Percentiles rank a stretch among this genome's conserved stretches.
Evolutionary conservation across 2,329 filamentous ascomycete genomes (phyloP).

Genomic region (Whalleya microplaca): DNA sequence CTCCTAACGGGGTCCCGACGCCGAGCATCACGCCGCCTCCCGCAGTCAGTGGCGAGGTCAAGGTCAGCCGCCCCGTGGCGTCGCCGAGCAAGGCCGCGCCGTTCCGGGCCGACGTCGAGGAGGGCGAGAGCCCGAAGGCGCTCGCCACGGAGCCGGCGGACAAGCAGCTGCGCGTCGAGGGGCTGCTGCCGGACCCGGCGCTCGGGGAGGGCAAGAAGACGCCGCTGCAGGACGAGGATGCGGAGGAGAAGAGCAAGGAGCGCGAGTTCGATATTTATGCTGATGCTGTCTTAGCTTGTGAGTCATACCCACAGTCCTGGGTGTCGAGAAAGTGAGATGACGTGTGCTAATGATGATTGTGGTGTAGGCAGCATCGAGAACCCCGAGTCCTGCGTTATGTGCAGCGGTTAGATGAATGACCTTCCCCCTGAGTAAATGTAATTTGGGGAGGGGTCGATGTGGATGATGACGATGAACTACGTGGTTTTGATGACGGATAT

Average conservation of each 20-base stretch:
- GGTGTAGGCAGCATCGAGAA: conserved; percentile 92
- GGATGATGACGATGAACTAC: conserved; percentile 29
- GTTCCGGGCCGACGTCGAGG: conserved; percentile 77
- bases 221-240: conserved; percentile 70
- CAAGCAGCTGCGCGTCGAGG: conserved; percentile 64
- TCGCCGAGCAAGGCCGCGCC: conserved; percentile 65
- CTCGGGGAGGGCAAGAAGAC: conserved; percentile 54
- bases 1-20: conserved; percentile 67
- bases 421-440: too few species aligned
- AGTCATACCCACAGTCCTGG: conserved; percentile 43
- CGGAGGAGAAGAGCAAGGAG: conserved; percentile 69
- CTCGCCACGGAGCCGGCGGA: conserved; percentile 72
- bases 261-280: conserved; percentile 94
- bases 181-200: conserved; percentile 65
- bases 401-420: conserved; percentile 71
- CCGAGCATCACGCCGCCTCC: conserved; percentile 71
- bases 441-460: conserved; percentile 3
- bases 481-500: conserved; percentile 28
- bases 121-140: conserved; percentile 79
- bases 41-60: conserved; percentile 45
- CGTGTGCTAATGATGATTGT: too few species aligned
- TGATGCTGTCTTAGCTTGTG: conserved; percentile 85
- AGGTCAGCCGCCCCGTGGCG: conserved; percentile 50
- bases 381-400: conserved; percentile 94
- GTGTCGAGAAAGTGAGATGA: too few species aligned